Base-by-base conservation (phyloP, 2,329 filamentous ascomycete species). In the Xylaria sp. region DNA sequence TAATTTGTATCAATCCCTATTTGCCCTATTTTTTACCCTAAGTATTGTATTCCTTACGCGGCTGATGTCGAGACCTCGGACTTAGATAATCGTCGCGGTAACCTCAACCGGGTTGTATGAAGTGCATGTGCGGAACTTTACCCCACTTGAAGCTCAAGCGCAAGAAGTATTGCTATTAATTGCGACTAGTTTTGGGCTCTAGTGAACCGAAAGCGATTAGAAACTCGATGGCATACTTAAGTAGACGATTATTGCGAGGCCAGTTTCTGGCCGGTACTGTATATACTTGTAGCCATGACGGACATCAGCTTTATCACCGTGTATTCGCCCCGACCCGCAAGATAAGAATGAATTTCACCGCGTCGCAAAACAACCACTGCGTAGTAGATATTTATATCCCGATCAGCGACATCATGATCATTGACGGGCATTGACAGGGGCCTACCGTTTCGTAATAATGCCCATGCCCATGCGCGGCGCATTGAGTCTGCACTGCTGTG, bases 391-490 rank as follows among this genome's bases (percentile, higher is more conserved):
- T 64, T 43, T 62, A 48, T 53, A 64, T 53, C 29, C 25, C n/a
- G 49, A 54, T 49, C 49, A 47, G 55, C 58, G 54, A 23, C 37
- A 61, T 41, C 29, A 54, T 60, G 47, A 49, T 49, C 47, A 25
- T 41, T 53, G 37, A n/a, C n/a, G n/a, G n/a, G n/a, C n/a, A n/a
- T 37, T 31, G 31, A 58, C 44, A 37, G 49, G 51, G n/a, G n/a
- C n/a, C 46, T 35, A 37, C 21, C 33, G 62, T 64, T 64, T 62
- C 62, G 57, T 52, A 27, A 58, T 62, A 31, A 38, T 31, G 43
- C 46, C 46, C 19, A 46, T 21, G 27, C 35, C 48, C 43, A 48
- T 44, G n/a, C n/a, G n/a, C n/a, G n/a, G n/a, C n/a, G n/a, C n/a
- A n/a, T n/a, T n/a, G n/a, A n/a, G n/a, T n/a, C n/a, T n/a, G n/a